Base-by-base conservation (phyloP, 805 yeast species). In the Saccharomycopsis malanga region DNA sequence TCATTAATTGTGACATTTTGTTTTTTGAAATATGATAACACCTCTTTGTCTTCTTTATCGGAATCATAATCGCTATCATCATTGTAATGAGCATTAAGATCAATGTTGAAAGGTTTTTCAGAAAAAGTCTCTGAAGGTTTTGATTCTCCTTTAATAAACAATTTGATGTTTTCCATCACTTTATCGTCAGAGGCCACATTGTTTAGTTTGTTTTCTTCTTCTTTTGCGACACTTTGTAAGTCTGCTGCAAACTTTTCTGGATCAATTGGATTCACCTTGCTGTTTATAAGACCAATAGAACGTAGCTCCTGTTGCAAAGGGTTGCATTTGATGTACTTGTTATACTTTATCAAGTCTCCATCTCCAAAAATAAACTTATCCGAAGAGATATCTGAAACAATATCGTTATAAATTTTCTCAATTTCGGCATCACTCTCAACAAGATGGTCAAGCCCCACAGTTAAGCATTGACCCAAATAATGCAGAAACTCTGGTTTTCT, bases 1-100 rank as follows among this genome's bases (percentile, higher is more conserved):
- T 79, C 85, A 55, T 76, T 78, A 6, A 80, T 74, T 45, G 67
- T 74, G 15, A 69, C 58, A 9, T 64, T 63, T 43, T 67, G 68
- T 1, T 56, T 38, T n/a, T 57, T 48, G 35, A 69, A 58, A 34
- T 62, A 64, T 18, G 58, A 53, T 27, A 53, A 44, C 0, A 61
- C 65, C 29, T 56, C 57, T 10, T 55, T 55, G 32, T 63, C 61
- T 7, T 49, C 57, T 10, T 50, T 51, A 9, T 55, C 57, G 22
- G 50, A 47, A 12, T 52, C 56, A 7, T 58, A 57, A 7, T 53
- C 56, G 7, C 57, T 50, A 9, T 49, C 56, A 20, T 44, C 49
- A 18, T 37, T 40, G 20, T 43, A 48, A n/a, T 22, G 30, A 4
- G 34, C 39, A 21, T 41, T 36, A 7, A 46, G 29, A 24, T 42